Base-by-base conservation (phyloP, 2,329 filamentous ascomycete species). In the Fusarium chlamydosporum region DNA sequence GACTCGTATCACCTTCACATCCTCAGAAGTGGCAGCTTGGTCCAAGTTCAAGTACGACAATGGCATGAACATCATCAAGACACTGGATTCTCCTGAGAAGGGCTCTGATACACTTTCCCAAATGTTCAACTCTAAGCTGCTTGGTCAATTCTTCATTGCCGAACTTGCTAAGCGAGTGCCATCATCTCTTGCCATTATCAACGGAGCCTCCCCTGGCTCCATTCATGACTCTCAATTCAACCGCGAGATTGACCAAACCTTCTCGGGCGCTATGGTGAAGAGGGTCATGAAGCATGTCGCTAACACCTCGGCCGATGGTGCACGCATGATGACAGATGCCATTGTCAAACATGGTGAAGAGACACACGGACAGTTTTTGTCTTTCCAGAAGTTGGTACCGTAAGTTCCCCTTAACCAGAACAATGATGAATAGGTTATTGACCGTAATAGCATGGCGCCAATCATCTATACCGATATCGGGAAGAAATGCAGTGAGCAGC, bases 1-100 rank as follows among this genome's bases (percentile, higher is more conserved):
- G 0, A 60, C 65, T 1, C 64, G 71, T 0, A 46, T 75, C 1
- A 68, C 69, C 1, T 72, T 64, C 57, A 71, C 68, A 0, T 68
- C 69, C 6, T 75, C 73, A 8, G 60, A 65, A 10, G 62, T 60
- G 1, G 31, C 70, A 2, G 45, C 54, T 0, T 40, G 27, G 7
- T 65, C 56, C n/a, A 42, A 27, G 0, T 47, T 56, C 4, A 50
- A 67, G 0, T 48, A 52, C 23, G 11, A 41, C 13, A 18, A 41
- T 1, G 12, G 37, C 18, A 40, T 20, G 11, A 10, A 38, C 1
- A 52, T 67, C 3, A n/a, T 67, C 0, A 34, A 64, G 4, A 31
- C 53, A 23, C 50, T 47, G 2, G 63, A 67, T 35, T 2, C 37
- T 4, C 29, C 46, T 0, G 20, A 23, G 0, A 26, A 50, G 3